A percentile compares a stretch with the other conserved stretches of the same genome.
These are phyloP conservation scores for Venturiaceae sp. DNA, from an alignment of 2,329 filamentous ascomycete genomes.

Conservation along the genomic window DNA sequence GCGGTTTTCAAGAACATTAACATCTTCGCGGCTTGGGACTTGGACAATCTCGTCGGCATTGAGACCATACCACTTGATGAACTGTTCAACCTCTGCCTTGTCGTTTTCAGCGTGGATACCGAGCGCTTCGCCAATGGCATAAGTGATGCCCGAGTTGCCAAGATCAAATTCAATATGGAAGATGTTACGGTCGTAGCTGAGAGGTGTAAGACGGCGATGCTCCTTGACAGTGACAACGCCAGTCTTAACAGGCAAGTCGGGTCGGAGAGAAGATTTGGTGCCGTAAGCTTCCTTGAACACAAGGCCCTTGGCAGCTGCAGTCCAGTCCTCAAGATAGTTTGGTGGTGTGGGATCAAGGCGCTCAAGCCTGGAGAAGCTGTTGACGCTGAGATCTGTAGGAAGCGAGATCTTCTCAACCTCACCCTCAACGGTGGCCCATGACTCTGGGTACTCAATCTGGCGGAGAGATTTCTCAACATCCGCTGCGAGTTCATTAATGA, in stretches of 20 bases:
- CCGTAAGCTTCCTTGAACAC: conserved; percentile 91
- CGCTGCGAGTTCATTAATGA: conserved; percentile 37
- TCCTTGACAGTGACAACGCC: conserved; percentile 85
- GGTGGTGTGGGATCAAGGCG: conserved; percentile 64
- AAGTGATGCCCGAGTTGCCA: conserved; percentile 80
- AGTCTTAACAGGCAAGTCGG: conserved; percentile 79
- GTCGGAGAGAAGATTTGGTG: conserved; percentile 63
- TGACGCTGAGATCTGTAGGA: conserved; percentile 58
- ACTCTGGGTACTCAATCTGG: conserved; percentile 63
- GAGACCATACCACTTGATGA: conserved; percentile 85
- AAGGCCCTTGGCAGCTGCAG: conserved; percentile 75
- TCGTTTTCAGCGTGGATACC: conserved; percentile 96
- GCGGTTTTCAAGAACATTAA: conserved; percentile 66
- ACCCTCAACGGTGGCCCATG: conserved; percentile 69
- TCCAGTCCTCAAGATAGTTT: conserved; percentile 64
- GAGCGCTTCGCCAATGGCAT: conserved; percentile 94
- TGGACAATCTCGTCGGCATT: conserved; percentile 79
- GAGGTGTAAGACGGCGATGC: conserved; percentile 83
- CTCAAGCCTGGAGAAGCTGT: conserved; percentile 73
- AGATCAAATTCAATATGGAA: conserved; percentile 99
- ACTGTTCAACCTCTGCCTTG: conserved; percentile 63
- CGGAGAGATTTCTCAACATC: conserved; percentile 61
- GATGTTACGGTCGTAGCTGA: conserved; percentile 91
- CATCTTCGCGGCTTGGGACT: conserved; percentile 75
- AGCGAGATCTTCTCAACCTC: conserved; percentile 41